Conservation (phyloP, 78 protist genomes). For the Pelomyxa schiedti region DNA sequence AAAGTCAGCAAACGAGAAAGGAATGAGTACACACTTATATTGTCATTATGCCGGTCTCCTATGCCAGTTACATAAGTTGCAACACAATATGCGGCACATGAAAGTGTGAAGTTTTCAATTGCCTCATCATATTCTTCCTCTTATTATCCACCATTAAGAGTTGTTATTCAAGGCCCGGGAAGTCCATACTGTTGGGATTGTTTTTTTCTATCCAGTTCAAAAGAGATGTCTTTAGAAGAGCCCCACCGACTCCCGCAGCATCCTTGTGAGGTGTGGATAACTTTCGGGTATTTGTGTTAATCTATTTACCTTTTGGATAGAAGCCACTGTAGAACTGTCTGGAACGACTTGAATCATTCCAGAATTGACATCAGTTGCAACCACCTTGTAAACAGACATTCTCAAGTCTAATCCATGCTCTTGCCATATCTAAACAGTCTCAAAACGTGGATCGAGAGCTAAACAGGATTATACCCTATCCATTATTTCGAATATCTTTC, state of each 20-base stretch:
- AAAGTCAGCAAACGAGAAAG: too few relatives aligned
- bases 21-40: too few relatives aligned
- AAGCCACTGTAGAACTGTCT: conserved; percentile 32
- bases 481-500: conserved; percentile 51
- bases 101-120: conserved; percentile 12
- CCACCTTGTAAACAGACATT: conserved; percentile 18
- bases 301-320: too few relatives aligned
- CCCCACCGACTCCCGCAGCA: too few relatives aligned
- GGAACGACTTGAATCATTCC: conserved; percentile 67
- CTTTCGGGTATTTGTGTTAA: too few relatives aligned
- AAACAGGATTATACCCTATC: too few relatives aligned
- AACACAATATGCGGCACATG: conserved; percentile 60
- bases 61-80: conserved; percentile 84
- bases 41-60: conserved; percentile 84
- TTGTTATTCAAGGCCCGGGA: conserved; percentile 11
- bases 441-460: too few relatives aligned
- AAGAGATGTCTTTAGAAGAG: too few relatives aligned
- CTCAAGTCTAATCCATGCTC: conserved; percentile 29
- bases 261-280: too few relatives aligned
- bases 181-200: too few relatives aligned
- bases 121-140: not conserved
- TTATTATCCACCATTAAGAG: not conserved
- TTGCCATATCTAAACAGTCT: too few relatives aligned
- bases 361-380: conserved; percentile 36
- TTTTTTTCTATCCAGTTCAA: too few relatives aligned